Conservation (phyloP, 441 rosid genomes). For the Croton laevigatus region DNA sequence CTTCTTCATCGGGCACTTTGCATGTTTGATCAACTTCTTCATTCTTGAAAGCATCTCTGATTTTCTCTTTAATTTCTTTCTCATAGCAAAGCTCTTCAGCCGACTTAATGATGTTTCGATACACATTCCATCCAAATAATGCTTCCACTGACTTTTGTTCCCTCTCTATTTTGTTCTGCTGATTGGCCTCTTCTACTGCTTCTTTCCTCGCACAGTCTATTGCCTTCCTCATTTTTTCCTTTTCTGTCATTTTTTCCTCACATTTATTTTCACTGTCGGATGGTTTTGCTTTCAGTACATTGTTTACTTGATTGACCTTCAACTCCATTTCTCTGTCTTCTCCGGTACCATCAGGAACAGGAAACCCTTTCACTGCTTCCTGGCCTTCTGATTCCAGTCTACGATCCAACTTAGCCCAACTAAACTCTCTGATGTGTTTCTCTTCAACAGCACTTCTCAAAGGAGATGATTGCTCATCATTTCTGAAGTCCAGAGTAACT, state of each 20-base stretch:
- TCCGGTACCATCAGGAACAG: constrained; percentile 9
- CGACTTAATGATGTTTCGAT: constrained; percentile 19
- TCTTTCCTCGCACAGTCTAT: constrained; percentile 20
- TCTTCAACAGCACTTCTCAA: constrained; percentile 24
- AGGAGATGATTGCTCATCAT: constrained; percentile 20
- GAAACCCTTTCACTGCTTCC: constrained; percentile 23
- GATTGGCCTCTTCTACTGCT: constrained; percentile 6
- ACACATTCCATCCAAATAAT: constrained; percentile 13
- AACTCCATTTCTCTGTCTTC: not conserved
- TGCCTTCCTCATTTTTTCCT: constrained; percentile 19
- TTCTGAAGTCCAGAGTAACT: constrained; percentile 23
- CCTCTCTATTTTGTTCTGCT: constrained; percentile 8
- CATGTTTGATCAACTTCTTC: constrained; percentile 9
- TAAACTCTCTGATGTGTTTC: constrained; percentile 4
- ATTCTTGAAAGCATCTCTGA: not conserved
- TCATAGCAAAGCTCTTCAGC: constrained; percentile 19
- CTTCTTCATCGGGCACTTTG: constrained; percentile 14
- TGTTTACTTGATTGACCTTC: constrained; percentile 25
- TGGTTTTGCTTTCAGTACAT: constrained; percentile 21
- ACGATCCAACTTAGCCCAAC: constrained; percentile 16
- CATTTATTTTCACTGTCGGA: constrained; percentile 23
- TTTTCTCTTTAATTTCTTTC: constrained; percentile 17
- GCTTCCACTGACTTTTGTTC: constrained; percentile 9
- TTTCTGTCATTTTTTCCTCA: constrained; percentile 24
- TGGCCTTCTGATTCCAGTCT: constrained; percentile 24